phyloP scores from a whole-genome alignment of 805 yeast species.

The Zygosaccharomyces kombuchaensis region DNA sequence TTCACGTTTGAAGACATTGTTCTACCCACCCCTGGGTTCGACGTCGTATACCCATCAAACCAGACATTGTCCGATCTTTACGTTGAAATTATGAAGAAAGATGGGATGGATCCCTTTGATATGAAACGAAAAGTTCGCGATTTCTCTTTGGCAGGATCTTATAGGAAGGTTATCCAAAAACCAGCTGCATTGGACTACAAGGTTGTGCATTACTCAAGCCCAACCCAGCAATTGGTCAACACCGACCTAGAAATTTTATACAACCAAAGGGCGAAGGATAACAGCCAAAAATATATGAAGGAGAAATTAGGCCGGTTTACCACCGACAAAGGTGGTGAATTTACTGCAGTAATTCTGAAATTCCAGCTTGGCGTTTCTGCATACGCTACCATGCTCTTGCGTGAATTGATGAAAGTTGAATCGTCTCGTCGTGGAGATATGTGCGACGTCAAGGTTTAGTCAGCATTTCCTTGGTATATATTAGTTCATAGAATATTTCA shows the following conservation, averaged over 20 bases:
- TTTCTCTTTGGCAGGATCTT: constrained; percentile 88
- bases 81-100: constrained; percentile 67
- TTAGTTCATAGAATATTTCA: too few species aligned
- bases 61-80: constrained; percentile 56
- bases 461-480: not conserved
- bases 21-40: constrained; percentile 95
- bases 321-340: constrained; percentile 42
- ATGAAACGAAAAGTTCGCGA: constrained; percentile 86
- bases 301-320: constrained; percentile 32
- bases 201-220: constrained; percentile 55
- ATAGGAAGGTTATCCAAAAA: constrained; percentile 65
- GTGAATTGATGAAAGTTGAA: constrained; percentile 82
- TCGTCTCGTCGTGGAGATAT: constrained; percentile 53
- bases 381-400: constrained; percentile 95
- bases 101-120: constrained; percentile 75
- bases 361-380: constrained; percentile 80
- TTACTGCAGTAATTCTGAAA: constrained; percentile 67
- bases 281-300: constrained; percentile 31
- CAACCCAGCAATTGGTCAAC: constrained; percentile 66
- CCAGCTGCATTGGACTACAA: constrained; percentile 62
- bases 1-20: constrained; percentile 79
- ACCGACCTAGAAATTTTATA: constrained; percentile 67
- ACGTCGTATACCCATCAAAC: constrained; percentile 78
- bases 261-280: constrained; percentile 33
- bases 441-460: constrained; percentile 38